A percentile compares a stretch with the other conserved stretches of the same genome.
Conservation (phyloP, 148 eudicot species). For the Rhododendron williamsianum region DNA sequence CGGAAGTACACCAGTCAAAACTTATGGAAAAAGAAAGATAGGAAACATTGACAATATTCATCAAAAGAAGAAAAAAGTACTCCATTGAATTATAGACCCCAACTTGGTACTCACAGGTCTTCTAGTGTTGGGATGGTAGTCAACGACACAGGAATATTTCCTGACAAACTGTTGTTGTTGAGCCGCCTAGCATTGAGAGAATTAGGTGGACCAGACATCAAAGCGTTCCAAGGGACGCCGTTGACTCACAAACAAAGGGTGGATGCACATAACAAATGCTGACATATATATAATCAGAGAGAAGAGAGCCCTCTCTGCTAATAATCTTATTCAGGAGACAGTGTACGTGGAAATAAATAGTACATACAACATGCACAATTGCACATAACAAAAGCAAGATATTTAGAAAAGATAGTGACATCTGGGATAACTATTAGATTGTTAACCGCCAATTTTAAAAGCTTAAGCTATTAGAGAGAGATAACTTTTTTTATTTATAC, state of each 20-base stretch:
- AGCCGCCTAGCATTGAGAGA: slow-evolving; percentile 58
- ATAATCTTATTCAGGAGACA: neutral
- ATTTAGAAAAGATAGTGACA: neutral
- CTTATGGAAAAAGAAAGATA: neutral
- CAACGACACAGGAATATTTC: slow-evolving; percentile 52
- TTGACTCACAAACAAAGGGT: neutral
- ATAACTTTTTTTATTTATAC: no score
- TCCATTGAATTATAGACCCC: neutral
- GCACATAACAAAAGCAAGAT: neutral
- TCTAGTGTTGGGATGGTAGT: slow-evolving; percentile 45
- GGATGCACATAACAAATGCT: neutral
- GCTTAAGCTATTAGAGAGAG: no score
- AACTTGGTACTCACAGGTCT: slow-evolving; percentile 66
- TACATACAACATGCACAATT: neutral
- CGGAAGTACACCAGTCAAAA: neutral
- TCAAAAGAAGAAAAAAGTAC: neutral
- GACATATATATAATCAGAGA: neutral
- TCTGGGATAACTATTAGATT: neutral
- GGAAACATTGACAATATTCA: neutral
- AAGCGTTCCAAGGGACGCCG: neutral
- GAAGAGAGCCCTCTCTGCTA: neutral
- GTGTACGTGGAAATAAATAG: neutral
- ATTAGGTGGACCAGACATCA: slow-evolving; percentile 16
- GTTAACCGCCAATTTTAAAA: no score
- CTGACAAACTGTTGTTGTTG: slow-evolving; percentile 66